phyloP scores from a whole-genome alignment of 164 flowering plant species.

The Magnolia kwangsiensis region DNA sequence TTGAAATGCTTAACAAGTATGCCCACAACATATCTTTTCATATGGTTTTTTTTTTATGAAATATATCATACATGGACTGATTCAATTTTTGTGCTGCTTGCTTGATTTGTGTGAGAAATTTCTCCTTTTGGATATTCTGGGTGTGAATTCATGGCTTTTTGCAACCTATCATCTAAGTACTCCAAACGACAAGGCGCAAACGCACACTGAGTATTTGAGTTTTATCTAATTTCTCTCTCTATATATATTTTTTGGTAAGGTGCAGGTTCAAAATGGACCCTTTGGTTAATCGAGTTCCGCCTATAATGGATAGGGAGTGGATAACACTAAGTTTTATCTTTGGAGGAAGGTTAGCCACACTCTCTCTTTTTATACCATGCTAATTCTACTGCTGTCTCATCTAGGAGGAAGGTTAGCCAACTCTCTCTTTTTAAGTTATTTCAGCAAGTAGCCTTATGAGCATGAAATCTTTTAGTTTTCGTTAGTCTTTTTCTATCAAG shows the following conservation, averaged over 20 bases:
- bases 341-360: no score
- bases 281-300: no score
- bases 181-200: no score
- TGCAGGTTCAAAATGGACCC: no score
- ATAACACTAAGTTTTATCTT: no score
- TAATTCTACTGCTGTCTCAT: no score
- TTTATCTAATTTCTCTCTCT: no score
- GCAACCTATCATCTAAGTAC: background rate
- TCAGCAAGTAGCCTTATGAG: background rate
- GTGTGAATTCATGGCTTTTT: background rate
- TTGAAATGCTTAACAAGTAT: slow-evolving; percentile 75
- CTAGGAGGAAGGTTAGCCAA: slow-evolving; percentile 56
- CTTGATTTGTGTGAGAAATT: background rate
- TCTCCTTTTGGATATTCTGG: background rate
- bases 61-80: background rate
- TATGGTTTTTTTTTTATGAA: background rate
- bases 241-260: no score
- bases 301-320: no score
- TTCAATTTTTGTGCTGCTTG: background rate
- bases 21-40: slow-evolving; percentile 16
- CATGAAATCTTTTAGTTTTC: background rate
- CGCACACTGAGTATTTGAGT: no score
- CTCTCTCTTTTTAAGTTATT: background rate
- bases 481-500: background rate
- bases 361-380: no score